Evolutionary conservation across 495 filamentous ascomycete genomes (phyloP).

Genomic region (Penicillium canariense): DNA sequence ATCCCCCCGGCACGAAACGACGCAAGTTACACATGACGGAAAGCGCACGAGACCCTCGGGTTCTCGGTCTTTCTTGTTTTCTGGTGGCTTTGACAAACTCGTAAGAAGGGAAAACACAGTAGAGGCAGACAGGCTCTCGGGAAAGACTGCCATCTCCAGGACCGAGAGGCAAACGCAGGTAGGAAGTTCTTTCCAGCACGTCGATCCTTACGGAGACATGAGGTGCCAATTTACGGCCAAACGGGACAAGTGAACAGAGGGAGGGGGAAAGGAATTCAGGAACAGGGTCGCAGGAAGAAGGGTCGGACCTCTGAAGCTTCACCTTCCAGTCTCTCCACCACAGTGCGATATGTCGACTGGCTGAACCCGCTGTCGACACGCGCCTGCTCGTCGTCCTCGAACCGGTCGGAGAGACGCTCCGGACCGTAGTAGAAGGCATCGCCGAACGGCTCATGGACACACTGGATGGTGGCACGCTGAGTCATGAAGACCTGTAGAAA

Average conservation of each 20-base stretch:
- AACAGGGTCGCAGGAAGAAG: slow-evolving; percentile 23
- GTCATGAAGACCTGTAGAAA: slow-evolving; percentile 87
- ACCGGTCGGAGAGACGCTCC: slow-evolving; percentile 76
- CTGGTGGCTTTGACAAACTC: neutral
- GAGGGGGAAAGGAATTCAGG: slow-evolving; percentile 22
- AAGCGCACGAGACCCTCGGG: neutral
- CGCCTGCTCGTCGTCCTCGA: slow-evolving; percentile 65
- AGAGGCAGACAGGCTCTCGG: neutral
- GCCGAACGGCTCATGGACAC: slow-evolving; percentile 92
- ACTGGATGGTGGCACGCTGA: slow-evolving; percentile 69
- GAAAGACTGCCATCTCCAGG: neutral
- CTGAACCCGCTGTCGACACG: slow-evolving; percentile 73
- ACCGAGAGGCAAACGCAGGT: neutral
- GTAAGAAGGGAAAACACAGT: neutral
- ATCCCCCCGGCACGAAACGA: slow-evolving; percentile 12
- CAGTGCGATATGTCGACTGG: slow-evolving; percentile 69
- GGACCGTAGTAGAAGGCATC: slow-evolving; percentile 96
- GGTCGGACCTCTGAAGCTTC: slow-evolving; percentile 64
- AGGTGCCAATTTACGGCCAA: neutral
- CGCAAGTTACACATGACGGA: neutral
- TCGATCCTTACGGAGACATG: slow-evolving; percentile 15
- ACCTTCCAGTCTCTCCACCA: slow-evolving; percentile 67
- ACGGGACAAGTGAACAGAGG: slow-evolving; percentile 5
- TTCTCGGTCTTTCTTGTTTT: neutral
- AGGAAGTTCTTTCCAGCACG: slow-evolving; percentile 3